Evolutionary conservation across 768 basidiomycete species (phyloP), one percentile per base, ranked within the genome.

Genomic region (Suillus subalutaceus): DNA sequence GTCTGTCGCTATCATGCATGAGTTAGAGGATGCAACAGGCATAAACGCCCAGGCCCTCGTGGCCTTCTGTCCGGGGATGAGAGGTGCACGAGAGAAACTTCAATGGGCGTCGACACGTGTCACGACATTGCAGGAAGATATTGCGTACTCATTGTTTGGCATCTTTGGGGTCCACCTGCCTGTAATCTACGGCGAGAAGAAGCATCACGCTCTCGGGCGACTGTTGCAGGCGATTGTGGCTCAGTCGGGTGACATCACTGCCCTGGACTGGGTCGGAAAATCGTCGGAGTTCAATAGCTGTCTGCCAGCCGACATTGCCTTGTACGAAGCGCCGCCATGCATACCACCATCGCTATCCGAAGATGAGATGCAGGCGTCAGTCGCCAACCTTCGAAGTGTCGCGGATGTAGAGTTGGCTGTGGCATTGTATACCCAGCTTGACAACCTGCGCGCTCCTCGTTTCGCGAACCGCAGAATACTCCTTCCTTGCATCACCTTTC

Each of bases 51-150:
- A 23, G 56, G 37, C 56, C 13, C 37, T 58, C n/a, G 13, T 58
- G 6, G 7, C n/a, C 4, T 58, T 58, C 56, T n/a, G 7, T 58
- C 56, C 56, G 7, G 35, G 56, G 7, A 58, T 58, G 56, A 30
- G 18, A 37, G 16, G 8, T 35, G 62, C 26, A 9, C 46, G 62
- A 23, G 62, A 56, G 50, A 62, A 44, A 40, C 44, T 70, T 6
- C 43, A 18, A 13, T 69, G 69, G 69, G 68, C 68, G n/a, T 64
- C 69, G n/a, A 43, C 57, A 23, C 58, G 69, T 23, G 61, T 32
- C 9, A 70, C 69, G 16, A 70, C 66, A 15, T 53, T 53, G 20
- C 40, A 50, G 53, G 69, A 70, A 53, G 69, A 70, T 35, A 64
- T 32, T 2, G 66, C 65, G 15, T 69, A 69, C 46, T 67, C 63